phyloP scores from a whole-genome alignment of 2,329 filamentous ascomycete genomes.

The Dendryphion nanum region DNA sequence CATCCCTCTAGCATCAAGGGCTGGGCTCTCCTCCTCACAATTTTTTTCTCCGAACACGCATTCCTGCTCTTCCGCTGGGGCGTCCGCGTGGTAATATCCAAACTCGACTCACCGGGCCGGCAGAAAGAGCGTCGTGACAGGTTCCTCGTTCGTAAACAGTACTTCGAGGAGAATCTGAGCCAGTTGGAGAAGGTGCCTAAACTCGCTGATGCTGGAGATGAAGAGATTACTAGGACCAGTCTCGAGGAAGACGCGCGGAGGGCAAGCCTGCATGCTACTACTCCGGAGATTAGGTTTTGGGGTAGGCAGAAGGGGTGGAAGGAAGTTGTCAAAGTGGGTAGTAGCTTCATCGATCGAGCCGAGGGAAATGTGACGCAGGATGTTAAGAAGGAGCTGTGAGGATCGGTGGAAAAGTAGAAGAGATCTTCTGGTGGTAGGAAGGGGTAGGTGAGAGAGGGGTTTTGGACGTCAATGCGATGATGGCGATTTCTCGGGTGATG shows the following conservation, averaged over 20 bases:
- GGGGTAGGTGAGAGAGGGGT: no score
- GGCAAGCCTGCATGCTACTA: slow-evolving; percentile 41
- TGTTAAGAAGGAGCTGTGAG: slow-evolving; percentile 14
- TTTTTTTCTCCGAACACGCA: slow-evolving; percentile 84
- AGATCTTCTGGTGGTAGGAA: no score
- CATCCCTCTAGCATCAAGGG: slow-evolving; percentile 68
- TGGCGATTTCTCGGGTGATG: no score
- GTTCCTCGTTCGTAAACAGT: slow-evolving; percentile 74
- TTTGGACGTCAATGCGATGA: no score
- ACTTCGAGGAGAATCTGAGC: slow-evolving; percentile 71
- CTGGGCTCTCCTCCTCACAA: slow-evolving; percentile 77
- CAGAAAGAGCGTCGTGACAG: slow-evolving; percentile 82
- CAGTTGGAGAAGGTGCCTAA: slow-evolving; percentile 49
- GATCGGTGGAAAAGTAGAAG: no score
- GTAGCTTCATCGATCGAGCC: slow-evolving; percentile 21
- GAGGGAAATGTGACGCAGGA: slow-evolving; percentile 10
- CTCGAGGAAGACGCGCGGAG: slow-evolving; percentile 59
- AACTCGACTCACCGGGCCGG: slow-evolving; percentile 80
- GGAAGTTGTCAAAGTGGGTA: slow-evolving; percentile 53
- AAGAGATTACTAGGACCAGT: slow-evolving; percentile 61
- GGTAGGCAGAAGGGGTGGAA: slow-evolving; percentile 48
- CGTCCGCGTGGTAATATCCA: slow-evolving; percentile 71
- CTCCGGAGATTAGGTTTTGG: slow-evolving; percentile 54
- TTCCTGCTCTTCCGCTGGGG: slow-evolving; percentile 76
- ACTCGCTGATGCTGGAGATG: slow-evolving; percentile 42